Percentiles rank a stretch among this genome's conserved stretches.
Conservation (phyloP, 1,284 basidiomycete genomes). For the Rhodotorula sp. region DNA sequence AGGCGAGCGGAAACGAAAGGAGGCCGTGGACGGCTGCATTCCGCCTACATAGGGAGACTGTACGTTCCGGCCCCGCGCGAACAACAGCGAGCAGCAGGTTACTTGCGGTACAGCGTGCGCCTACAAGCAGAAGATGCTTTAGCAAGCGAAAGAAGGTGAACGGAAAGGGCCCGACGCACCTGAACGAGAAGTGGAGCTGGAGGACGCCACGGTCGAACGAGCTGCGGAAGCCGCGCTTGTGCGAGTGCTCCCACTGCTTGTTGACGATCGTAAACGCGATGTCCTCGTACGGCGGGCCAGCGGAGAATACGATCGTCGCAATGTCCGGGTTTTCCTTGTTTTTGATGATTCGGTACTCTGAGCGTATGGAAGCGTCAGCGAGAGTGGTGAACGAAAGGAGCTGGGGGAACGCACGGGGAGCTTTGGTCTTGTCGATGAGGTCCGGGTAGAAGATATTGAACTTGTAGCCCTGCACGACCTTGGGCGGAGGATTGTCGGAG, state of each 20-base stretch:
- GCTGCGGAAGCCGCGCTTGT: conserved; percentile 61
- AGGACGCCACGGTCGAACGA: conserved; percentile 62
- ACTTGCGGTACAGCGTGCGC: background rate
- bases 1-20: too few relatives aligned
- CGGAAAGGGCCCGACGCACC: conserved; percentile 19
- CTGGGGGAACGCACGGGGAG: conserved; percentile 58
- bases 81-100: background rate
- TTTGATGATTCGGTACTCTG: conserved; percentile 85
- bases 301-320: conserved; percentile 86
- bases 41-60: too few relatives aligned
- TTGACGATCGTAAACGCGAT: conserved; percentile 98
- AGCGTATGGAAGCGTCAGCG: conserved; percentile 16
- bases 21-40: too few relatives aligned
- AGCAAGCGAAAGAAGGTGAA: background rate
- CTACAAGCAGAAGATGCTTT: background rate
- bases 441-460: conserved; percentile 70
- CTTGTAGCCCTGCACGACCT: conserved; percentile 98
- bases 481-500: conserved; percentile 93
- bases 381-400: fast-evolving
- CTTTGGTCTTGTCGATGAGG: conserved; percentile 93
- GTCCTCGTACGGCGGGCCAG: conserved; percentile 82
- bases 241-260: conserved; percentile 96
- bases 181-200: conserved; percentile 52
- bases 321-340: conserved; percentile 93
- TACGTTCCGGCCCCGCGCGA: background rate